Evolutionary conservation across 2,329 filamentous ascomycete species (phyloP).

Genomic region (Talaromyces amestolkiae): DNA sequence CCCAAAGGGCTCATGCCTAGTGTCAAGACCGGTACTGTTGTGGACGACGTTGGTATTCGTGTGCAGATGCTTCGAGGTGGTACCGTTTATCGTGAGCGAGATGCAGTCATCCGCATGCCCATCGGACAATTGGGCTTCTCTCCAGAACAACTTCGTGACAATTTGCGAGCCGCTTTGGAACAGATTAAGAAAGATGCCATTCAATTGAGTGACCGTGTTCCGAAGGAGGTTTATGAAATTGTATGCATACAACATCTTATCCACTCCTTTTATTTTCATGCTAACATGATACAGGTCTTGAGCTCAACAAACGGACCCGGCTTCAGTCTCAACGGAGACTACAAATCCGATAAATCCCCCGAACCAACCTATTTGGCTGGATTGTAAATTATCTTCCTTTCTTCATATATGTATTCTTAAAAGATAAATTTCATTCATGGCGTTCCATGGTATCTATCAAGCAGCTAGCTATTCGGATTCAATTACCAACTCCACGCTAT

Average conservation of each 20-base stretch:
- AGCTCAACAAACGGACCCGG: slow-evolving; percentile 85
- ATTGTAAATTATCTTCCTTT: slow-evolving; percentile 51
- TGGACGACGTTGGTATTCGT: slow-evolving; percentile 70
- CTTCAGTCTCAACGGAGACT: slow-evolving; percentile 79
- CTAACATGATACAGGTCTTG: slow-evolving; percentile 56
- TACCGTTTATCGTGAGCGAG: slow-evolving; percentile 80
- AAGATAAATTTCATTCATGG: slow-evolving; percentile 37
- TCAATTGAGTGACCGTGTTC: slow-evolving; percentile 60
- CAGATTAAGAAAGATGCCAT: slow-evolving; percentile 75
- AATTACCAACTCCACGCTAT: slow-evolving; percentile 49
- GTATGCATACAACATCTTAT: slow-evolving; percentile 41
- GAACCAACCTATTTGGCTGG: slow-evolving; percentile 50
- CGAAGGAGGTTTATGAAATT: slow-evolving; percentile 72
- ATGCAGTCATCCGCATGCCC: slow-evolving; percentile 82
- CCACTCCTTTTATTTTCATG: slow-evolving; percentile 24
- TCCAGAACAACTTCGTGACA: slow-evolving; percentile 78
- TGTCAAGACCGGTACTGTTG: slow-evolving; percentile 81
- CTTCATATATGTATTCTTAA: slow-evolving; percentile 44
- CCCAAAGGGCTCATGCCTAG: slow-evolving; percentile 92
- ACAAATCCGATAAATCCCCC: slow-evolving; percentile 61
- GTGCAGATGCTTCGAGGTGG: slow-evolving; percentile 81
- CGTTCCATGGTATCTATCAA: slow-evolving; percentile 43
- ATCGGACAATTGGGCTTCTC: slow-evolving; percentile 88
- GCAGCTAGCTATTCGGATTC: slow-evolving; percentile 21
- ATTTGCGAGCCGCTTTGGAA: slow-evolving; percentile 74